These are phyloP conservation scores for Hyaloscypha variabilis DNA, from an alignment of 495 filamentous ascomycete species.

Conservation along the genomic window DNA sequence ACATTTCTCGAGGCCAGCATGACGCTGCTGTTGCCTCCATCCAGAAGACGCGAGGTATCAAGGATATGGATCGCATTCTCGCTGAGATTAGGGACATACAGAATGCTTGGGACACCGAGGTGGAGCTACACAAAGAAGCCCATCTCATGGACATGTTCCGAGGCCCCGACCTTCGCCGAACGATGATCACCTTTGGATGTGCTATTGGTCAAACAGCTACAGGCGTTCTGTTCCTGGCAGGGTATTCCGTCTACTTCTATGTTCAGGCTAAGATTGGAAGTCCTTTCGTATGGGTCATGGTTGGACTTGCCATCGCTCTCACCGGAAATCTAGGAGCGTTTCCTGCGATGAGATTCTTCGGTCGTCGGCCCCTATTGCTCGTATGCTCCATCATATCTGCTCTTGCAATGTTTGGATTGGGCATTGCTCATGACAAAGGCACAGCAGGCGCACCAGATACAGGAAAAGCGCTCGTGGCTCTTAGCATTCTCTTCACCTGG, in stretches of 20 bases:
- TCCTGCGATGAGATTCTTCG: slow-evolving; percentile 30
- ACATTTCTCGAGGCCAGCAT: slow-evolving; percentile 37
- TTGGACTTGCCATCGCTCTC: slow-evolving; percentile 35
- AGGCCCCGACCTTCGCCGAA: slow-evolving; percentile 36
- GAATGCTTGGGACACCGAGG: slow-evolving; percentile 31
- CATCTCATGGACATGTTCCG: slow-evolving; percentile 36
- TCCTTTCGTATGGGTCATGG: slow-evolving; percentile 38
- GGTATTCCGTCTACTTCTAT: slow-evolving; percentile 38
- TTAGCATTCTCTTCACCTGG: slow-evolving; percentile 14
- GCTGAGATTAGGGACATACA: slow-evolving; percentile 37
- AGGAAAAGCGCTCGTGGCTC: slow-evolving; percentile 9
- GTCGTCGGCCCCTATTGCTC: slow-evolving; percentile 5
- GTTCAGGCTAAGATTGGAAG: slow-evolving; percentile 34
- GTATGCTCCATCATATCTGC: slow-evolving; percentile 8
- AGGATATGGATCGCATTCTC: slow-evolving; percentile 33
- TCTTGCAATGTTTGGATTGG: slow-evolving; percentile 12
- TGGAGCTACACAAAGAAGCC: slow-evolving; percentile 32
- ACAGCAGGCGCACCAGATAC: neutral
- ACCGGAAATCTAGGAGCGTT: slow-evolving; percentile 36
- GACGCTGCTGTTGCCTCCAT: slow-evolving; percentile 39
- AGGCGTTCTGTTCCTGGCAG: slow-evolving; percentile 36
- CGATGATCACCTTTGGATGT: slow-evolving; percentile 32
- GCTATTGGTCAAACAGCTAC: slow-evolving; percentile 33
- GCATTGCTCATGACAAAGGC: slow-evolving; percentile 1
- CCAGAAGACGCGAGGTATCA: slow-evolving; percentile 31